A percentile compares a stretch with the other conserved stretches of the same genome.
Evolutionary conservation across 345 rosid genomes (phyloP).

Genomic region (Corymbia maculata): DNA sequence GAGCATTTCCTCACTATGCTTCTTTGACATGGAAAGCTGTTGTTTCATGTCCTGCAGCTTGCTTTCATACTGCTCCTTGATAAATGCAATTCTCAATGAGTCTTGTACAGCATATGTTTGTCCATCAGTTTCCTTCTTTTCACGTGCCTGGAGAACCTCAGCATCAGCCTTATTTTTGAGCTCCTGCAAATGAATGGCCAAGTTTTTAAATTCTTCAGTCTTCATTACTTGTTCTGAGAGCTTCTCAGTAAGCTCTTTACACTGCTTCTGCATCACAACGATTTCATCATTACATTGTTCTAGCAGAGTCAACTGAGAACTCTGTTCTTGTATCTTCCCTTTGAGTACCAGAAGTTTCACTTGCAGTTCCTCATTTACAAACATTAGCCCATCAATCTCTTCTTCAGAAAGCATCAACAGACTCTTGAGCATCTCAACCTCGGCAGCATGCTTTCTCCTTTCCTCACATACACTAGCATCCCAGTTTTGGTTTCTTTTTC

Average conservation of each 20-base stretch:
- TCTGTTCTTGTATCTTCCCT: constrained; percentile 47
- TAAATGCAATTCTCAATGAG: constrained; percentile 90
- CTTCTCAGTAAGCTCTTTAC: constrained; percentile 49
- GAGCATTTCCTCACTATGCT: constrained; percentile 85
- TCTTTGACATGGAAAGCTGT: constrained; percentile 79
- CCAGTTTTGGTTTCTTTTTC: neutral
- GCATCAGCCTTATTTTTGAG: constrained; percentile 86
- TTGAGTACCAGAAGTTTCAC: constrained; percentile 35
- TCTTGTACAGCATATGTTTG: constrained; percentile 67
- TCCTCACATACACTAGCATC: constrained; percentile 18
- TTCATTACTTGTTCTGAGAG: constrained; percentile 76
- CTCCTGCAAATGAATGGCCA: constrained; percentile 75
- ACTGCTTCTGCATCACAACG: constrained; percentile 31
- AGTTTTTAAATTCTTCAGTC: constrained; percentile 81
- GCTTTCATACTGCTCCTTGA: constrained; percentile 88
- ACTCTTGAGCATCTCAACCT: constrained; percentile 44
- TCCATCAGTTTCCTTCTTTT: constrained; percentile 43
- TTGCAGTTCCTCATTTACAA: constrained; percentile 54
- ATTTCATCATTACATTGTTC: constrained; percentile 18
- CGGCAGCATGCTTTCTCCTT: constrained; percentile 23
- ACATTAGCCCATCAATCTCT: constrained; percentile 45
- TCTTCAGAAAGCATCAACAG: constrained; percentile 32
- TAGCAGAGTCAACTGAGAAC: constrained; percentile 15
- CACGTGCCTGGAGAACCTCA: constrained; percentile 46
- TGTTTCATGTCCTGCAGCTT: constrained; percentile 78